A percentile compares a stretch with the other conserved stretches of the same genome.
Evolutionary conservation across 2,329 filamentous ascomycete species (phyloP).

Genomic region (Penicillium hesseltinei): DNA sequence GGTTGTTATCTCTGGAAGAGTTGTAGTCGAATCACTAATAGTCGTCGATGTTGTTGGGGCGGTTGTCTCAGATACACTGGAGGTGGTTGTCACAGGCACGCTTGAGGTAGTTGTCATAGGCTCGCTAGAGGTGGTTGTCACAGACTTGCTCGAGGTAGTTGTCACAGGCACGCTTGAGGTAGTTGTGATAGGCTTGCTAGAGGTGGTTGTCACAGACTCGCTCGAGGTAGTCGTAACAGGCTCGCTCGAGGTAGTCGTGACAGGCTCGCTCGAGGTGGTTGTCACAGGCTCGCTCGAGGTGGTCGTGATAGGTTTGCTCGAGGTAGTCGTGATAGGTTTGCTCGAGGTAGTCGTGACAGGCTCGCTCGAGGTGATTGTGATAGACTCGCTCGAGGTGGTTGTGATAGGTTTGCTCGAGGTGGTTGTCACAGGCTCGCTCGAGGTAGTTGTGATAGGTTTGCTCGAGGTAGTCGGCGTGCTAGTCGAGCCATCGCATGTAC

Average conservation of each 20-base stretch:
- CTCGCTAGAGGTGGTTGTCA: not conserved
- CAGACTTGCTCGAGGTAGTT: no score
- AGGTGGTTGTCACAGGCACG: no score
- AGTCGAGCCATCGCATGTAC: not conserved
- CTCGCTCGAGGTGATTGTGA: not conserved
- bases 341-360: not conserved
- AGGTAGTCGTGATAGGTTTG: accelerated
- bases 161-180: not conserved
- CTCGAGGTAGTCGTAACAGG: not conserved
- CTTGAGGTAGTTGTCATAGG: no score
- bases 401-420: not conserved
- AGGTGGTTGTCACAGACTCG: not conserved
- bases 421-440: not conserved
- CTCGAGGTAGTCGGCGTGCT: not conserved
- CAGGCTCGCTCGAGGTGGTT: not conserved
- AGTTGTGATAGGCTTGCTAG: not conserved
- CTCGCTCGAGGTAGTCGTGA: not conserved
- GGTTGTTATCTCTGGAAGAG: not conserved
- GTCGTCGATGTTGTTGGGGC: not conserved
- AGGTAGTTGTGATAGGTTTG: not conserved
- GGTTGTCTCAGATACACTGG: not conserved
- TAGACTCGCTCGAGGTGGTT: not conserved
- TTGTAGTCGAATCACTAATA: no score
- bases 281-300: not conserved
- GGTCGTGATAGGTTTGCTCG: no score